These are phyloP conservation scores for Drechmeria coniospora DNA, from an alignment of 2,329 filamentous ascomycete species.

Conservation along the genomic window DNA sequence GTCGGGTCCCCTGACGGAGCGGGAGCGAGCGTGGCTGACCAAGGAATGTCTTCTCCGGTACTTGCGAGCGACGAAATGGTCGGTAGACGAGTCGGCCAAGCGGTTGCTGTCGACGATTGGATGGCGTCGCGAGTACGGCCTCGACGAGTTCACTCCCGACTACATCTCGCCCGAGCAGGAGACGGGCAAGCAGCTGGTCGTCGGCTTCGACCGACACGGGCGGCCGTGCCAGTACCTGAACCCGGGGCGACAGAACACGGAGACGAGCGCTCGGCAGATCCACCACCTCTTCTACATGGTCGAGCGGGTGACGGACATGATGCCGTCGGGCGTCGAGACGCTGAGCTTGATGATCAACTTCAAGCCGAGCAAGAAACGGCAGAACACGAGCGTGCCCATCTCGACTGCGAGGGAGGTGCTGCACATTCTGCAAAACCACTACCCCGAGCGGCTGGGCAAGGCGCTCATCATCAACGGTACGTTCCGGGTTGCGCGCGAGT, in stretches of 20 bases:
- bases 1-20: constrained; percentile 53
- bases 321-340: constrained; percentile 76
- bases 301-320: constrained; percentile 75
- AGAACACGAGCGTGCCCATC: constrained; percentile 58
- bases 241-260: constrained; percentile 85
- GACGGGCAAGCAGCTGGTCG: constrained; percentile 84
- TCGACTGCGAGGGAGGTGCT: constrained; percentile 70
- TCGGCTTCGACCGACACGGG: constrained; percentile 73
- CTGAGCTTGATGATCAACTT: constrained; percentile 85
- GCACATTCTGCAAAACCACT: constrained; percentile 85
- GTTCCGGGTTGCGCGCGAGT: constrained; percentile 10
- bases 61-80: constrained; percentile 87
- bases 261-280: constrained; percentile 69
- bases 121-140: constrained; percentile 84
- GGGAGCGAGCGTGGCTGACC: constrained; percentile 80
- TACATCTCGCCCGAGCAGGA: constrained; percentile 90
- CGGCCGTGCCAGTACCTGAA: constrained; percentile 86
- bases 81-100: constrained; percentile 56
- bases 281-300: constrained; percentile 95
- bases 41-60: constrained; percentile 86
- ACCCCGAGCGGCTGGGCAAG: constrained; percentile 79
- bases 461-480: constrained; percentile 79
- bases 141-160: constrained; percentile 64
- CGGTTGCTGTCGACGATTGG: constrained; percentile 67
- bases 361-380: constrained; percentile 58